These are phyloP conservation scores for Apiotrichum akiyoshidainum DNA, from an alignment of 1,284 basidiomycete species.

Conservation along the genomic window DNA sequence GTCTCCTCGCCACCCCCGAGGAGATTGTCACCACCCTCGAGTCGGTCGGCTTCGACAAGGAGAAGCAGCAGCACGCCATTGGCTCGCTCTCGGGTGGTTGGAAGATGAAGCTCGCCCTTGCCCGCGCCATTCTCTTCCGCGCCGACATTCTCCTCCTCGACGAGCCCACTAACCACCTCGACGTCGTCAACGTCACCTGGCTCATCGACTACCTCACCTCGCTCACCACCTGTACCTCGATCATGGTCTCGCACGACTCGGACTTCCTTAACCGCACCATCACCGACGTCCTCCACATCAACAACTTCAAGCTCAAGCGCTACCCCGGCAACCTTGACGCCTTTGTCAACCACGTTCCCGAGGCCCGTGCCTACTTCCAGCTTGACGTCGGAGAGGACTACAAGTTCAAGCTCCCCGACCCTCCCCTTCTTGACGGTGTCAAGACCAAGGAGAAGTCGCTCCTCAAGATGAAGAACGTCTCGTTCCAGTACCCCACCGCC, in stretches of 20 bases:
- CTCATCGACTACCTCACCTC: conserved; percentile 89
- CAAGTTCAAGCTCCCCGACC: conserved; percentile 93
- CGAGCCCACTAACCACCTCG: conserved; percentile 97
- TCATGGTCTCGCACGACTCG: conserved; percentile 99
- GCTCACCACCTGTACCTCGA: conserved; percentile 88
- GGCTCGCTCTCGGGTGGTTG: conserved; percentile 97
- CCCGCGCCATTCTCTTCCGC: conserved; percentile 98
- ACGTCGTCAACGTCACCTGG: conserved; percentile 96
- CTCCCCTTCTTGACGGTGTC: conserved; percentile 95
- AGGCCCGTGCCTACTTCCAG: conserved; percentile 97
- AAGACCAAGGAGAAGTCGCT: conserved; percentile 99
- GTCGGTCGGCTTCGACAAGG: conserved; percentile 85
- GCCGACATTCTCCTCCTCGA: conserved; percentile 95
- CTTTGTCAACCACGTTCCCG: conserved; percentile 90
- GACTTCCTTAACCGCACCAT: conserved; percentile 98
- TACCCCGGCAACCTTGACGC: conserved; percentile 97
- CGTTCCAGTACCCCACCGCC: conserved; percentile 90
- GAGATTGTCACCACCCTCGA: conserved; percentile 78
- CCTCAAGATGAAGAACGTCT: conserved; percentile 95
- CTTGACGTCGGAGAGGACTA: conserved; percentile 92
- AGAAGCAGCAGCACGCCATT: conserved; percentile 79
- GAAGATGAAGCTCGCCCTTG: conserved; percentile 99
- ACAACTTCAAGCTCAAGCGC: conserved; percentile 97
- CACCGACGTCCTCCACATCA: conserved; percentile 97
- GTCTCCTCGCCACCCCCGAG: conserved; percentile 67